A percentile compares a stretch with the other conserved stretches of the same genome.
These are phyloP conservation scores for Suillus plorans DNA, from an alignment of 768 basidiomycete genomes.

Conservation along the genomic window DNA sequence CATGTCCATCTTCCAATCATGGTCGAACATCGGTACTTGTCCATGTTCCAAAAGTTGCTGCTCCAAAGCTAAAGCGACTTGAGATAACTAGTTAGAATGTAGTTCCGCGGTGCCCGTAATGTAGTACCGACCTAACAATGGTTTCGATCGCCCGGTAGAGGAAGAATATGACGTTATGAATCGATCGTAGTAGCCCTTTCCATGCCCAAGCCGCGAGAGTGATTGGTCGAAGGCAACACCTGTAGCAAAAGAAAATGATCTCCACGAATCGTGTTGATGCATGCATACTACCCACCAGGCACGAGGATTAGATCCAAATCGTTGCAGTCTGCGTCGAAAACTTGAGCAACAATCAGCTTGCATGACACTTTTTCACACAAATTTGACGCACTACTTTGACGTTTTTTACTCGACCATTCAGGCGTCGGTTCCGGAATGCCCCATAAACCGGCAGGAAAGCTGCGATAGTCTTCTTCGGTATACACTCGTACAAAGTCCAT, in stretches of 20 bases:
- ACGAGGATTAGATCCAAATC: slow-evolving; percentile 63
- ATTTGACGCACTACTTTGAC: slow-evolving; percentile 50
- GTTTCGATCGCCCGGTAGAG: slow-evolving; percentile 41
- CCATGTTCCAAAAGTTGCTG: slow-evolving; percentile 59
- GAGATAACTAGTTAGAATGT: slow-evolving; percentile 15
- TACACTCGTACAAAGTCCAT: slow-evolving; percentile 74
- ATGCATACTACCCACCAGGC: slow-evolving; percentile 50
- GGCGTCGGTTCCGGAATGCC: slow-evolving; percentile 69
- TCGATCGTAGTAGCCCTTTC: slow-evolving; percentile 81
- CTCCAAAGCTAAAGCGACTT: slow-evolving; percentile 65
- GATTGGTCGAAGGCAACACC: slow-evolving; percentile 76
- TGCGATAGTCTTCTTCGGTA: slow-evolving; percentile 53
- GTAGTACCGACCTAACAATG: slow-evolving; percentile 54
- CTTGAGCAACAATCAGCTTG: slow-evolving; percentile 16
- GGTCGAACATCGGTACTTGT: slow-evolving; percentile 50
- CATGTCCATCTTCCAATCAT: slow-evolving; percentile 66
- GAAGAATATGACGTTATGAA: slow-evolving; percentile 59
- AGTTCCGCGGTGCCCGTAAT: slow-evolving; percentile 12
- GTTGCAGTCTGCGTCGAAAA: slow-evolving; percentile 34
- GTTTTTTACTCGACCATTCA: slow-evolving; percentile 41
- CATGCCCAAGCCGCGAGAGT: slow-evolving; percentile 72
- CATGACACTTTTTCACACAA: slow-evolving; percentile 4
- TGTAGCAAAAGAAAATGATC: slow-evolving; percentile 22
- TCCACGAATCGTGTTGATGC: slow-evolving; percentile 1
- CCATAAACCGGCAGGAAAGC: slow-evolving; percentile 65